Evolutionary conservation across 106 monocot species (phyloP).

Genomic region (Dendrobium nobile): DNA sequence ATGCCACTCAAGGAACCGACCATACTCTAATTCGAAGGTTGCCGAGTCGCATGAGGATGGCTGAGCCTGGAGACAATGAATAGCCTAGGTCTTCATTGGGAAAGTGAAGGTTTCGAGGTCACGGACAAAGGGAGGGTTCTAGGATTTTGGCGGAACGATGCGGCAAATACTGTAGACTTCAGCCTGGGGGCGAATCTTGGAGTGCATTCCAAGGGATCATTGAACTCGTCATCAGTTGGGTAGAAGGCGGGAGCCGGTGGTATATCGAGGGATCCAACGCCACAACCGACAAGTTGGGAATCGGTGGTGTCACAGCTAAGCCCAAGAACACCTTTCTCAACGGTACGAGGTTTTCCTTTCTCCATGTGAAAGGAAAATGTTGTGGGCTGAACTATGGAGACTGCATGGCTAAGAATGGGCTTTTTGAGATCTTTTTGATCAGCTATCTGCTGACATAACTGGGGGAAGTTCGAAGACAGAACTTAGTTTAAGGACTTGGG

Average conservation of each 20-base stretch:
- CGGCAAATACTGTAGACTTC: conserved; percentile 69
- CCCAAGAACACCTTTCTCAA: conserved; percentile 28
- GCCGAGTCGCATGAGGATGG: conserved; percentile 51
- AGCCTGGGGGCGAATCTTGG: conserved; percentile 52
- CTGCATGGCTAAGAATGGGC: not conserved
- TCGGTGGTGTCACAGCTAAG: conserved; percentile 7
- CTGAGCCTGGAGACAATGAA: conserved; percentile 61
- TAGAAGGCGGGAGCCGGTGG: conserved; percentile 48
- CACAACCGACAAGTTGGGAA: not conserved
- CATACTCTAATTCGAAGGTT: conserved; percentile 64
- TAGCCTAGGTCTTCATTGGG: conserved; percentile 63
- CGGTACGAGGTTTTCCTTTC: conserved; percentile 27
- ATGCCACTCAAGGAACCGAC: conserved; percentile 32
- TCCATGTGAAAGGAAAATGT: conserved; percentile 6
- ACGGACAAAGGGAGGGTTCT: conserved; percentile 54
- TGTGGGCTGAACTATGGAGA: conserved; percentile 3
- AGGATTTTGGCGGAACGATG: conserved; percentile 69
- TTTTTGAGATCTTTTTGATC: not conserved
- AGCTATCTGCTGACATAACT: too few species aligned
- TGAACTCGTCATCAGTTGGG: conserved; percentile 59
- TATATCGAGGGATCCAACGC: conserved; percentile 1
- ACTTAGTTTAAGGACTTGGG: too few species aligned
- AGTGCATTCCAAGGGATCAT: conserved; percentile 46
- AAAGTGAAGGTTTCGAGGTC: conserved; percentile 39
- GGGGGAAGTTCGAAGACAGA: too few species aligned